Evolutionary conservation across 2,329 filamentous ascomycete genomes (phyloP), one percentile per base, ranked within the genome.

Genomic region (Trichoderma endophyticum): DNA sequence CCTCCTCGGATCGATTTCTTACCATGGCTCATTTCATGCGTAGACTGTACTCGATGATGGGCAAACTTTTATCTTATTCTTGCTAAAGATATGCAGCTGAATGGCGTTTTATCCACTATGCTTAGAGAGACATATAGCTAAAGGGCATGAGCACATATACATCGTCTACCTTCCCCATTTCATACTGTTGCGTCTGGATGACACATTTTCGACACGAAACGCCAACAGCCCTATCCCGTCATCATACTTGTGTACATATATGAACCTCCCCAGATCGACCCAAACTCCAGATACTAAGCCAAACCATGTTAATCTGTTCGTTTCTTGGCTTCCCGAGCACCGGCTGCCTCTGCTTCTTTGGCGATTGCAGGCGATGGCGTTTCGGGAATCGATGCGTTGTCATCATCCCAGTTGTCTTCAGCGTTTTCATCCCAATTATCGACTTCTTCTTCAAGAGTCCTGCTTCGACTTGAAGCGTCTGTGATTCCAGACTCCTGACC

Each of bases 381-480:
- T 21, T 74, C 57, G 39, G 74, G 57, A 48, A 75, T 75, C 1
- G 78, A 78, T 21, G 77, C 79, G 28, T 86, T 85, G 8, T 85
- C 86, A n/a, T 87, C 86, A 32, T 87, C 87, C 87, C 87, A 89
- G 12, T 86, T 83, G 75, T 90, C 88, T 21, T 84, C 81, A 3
- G 85, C 87, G 74, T 97, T 96, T 83, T 97, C 95, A 78, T 97
- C 94, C 94, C 95, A 97, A 76, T 95, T 94, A 79, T 97, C 95
- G 8, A 97, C 88, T 83, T 97, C 93, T 72, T 95, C 89, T 76
- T 97, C 94, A 24, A 97, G 79, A 24, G 82, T 81, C 34, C 77
- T 77, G 28, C 76, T 72, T 1, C 80, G 81, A 7, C 78, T 78
- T 15, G 79, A 75, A 3, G 78, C 79, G 21, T 82, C 81, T 24